Evolutionary conservation across 345 rosid species (phyloP).

Genomic region (Odontarrhena argentea): DNA sequence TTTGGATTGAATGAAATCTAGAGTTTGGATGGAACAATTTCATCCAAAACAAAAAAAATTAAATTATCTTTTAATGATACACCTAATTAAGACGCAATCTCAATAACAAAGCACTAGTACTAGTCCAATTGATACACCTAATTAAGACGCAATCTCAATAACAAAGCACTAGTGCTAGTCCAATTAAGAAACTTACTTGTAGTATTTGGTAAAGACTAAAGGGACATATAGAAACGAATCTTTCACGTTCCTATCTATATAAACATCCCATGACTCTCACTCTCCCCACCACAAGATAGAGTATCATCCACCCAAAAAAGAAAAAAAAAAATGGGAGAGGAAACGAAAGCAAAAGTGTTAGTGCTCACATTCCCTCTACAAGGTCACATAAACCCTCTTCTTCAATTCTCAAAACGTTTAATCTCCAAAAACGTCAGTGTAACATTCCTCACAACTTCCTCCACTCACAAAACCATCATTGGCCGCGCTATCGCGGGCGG

Average conservation of each 20-base stretch:
- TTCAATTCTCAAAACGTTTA: constrained; percentile 61
- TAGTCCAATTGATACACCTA: not conserved
- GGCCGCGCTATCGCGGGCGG: constrained; percentile 36
- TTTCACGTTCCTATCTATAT: not conserved
- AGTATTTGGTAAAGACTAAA: not conserved
- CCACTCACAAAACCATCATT: constrained; percentile 33
- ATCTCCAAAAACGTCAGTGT: constrained; percentile 51
- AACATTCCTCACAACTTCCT: constrained; percentile 51
- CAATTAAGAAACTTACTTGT: too few relatives aligned
- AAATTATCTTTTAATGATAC: too few relatives aligned
- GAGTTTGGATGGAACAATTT: too few relatives aligned
- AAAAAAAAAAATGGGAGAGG: constrained; percentile 36
- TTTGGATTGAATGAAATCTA: too few relatives aligned
- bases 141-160: not conserved
- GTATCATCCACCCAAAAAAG: not conserved
- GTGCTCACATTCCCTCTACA: constrained; percentile 46
- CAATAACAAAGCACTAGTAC: not conserved
- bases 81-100: not conserved
- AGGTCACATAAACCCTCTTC: constrained; percentile 63
- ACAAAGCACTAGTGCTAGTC: not conserved
- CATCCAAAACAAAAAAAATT: too few relatives aligned
- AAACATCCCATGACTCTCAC: not conserved
- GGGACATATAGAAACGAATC: constrained; percentile 5
- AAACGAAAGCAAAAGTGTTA: constrained; percentile 35
- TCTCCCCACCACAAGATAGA: not conserved